phyloP scores from a whole-genome alignment of 805 yeast genomes.

The Kuraishia floccosa region DNA sequence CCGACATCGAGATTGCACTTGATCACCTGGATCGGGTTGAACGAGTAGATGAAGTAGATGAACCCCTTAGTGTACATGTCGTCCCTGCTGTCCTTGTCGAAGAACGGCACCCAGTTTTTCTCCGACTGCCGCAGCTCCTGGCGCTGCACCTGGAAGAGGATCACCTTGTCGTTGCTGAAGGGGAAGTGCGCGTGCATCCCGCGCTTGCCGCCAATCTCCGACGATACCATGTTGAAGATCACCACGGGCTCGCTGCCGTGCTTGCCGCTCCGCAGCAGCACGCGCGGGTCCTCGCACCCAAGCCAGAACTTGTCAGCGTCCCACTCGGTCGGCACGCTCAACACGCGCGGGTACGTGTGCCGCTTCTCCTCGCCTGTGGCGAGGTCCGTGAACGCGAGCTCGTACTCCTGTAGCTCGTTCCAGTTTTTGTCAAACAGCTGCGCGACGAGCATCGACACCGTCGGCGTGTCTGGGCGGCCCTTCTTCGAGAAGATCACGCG shows the following conservation, averaged over 20 bases:
- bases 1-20: slow-evolving; percentile 7
- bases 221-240: slow-evolving; percentile 18
- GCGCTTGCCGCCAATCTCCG: slow-evolving; percentile 7
- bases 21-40: slow-evolving; percentile 7
- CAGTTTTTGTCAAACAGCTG: slow-evolving; percentile 25
- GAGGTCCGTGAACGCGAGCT: background rate
- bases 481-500: slow-evolving; percentile 18
- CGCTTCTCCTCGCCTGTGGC: background rate
- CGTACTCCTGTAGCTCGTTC: slow-evolving; percentile 17
- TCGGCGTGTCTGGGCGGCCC: slow-evolving; percentile 3
- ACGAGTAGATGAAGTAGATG: slow-evolving; percentile 7
- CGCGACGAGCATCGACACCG: slow-evolving; percentile 8
- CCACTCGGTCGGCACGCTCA: slow-evolving; percentile 2
- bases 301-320: slow-evolving; percentile 1
- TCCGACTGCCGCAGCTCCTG: slow-evolving; percentile 4
- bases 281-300: slow-evolving; percentile 33
- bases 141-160: slow-evolving; percentile 6
- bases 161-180: slow-evolving; percentile 4
- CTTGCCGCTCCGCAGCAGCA: slow-evolving; percentile 11
- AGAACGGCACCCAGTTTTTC: slow-evolving; percentile 17
- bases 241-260: slow-evolving; percentile 27
- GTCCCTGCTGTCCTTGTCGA: slow-evolving; percentile 5
- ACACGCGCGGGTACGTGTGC: slow-evolving; percentile 2
- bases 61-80: slow-evolving; percentile 3
- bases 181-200: slow-evolving; percentile 8